These are phyloP conservation scores for Myxozyma neglecta DNA, from an alignment of 805 yeast species.

Conservation along the genomic window DNA sequence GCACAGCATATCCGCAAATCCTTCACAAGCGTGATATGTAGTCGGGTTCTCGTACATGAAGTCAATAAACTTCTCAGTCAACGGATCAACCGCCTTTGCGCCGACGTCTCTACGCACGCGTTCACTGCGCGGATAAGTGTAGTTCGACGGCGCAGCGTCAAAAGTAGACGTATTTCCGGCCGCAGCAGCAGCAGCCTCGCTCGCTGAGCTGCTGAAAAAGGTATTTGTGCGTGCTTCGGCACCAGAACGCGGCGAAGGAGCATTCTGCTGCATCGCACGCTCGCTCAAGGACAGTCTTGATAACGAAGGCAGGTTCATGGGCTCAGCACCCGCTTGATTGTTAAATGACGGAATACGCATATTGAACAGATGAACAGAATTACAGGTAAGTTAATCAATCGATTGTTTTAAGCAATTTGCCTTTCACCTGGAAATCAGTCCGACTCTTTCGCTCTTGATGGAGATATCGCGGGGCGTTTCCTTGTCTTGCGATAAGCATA, in stretches of 20 bases:
- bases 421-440: no score
- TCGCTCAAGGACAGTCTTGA: no score
- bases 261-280: neutral
- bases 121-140: conserved; percentile 21
- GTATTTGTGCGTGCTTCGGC: neutral
- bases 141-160: conserved; percentile 5
- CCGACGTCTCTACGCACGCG: conserved; percentile 14
- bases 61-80: conserved; percentile 24
- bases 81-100: conserved; percentile 21
- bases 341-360: no score
- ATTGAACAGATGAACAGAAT: no score
- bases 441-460: no score
- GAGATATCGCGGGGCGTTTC: no score
- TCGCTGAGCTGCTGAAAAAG: conserved; percentile 10
- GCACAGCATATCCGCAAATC: conserved; percentile 53
- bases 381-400: no score
- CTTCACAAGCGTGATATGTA: conserved; percentile 78
- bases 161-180: neutral
- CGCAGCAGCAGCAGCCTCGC: neutral
- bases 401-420: no score
- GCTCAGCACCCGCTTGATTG: no score
- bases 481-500: no score
- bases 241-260: neutral
- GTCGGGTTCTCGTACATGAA: conserved; percentile 33
- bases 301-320: no score